Evolutionary conservation across 257 asterid genomes (phyloP), one percentile per base, ranked within the genome.

Genomic region (Orobanche coerulescens): DNA sequence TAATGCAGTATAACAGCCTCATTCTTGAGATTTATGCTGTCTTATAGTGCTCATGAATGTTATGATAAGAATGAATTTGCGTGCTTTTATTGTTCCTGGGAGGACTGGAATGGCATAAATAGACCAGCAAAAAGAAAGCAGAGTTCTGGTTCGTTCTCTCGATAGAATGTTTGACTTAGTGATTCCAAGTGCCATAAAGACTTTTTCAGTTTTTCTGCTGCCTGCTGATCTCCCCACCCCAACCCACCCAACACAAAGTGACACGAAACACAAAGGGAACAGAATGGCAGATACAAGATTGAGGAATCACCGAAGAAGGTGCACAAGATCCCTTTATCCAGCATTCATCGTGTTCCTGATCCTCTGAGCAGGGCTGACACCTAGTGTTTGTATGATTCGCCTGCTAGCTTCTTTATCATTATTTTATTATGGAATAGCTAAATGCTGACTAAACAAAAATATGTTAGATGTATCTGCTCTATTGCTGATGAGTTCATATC

Each of bases 401-500:
- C 37, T 59, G 57, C 12, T 61, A 30, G 46, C 31, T 18, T 16
- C 4, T 58, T 36, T 18, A 10, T 23, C 2, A 20, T 39, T 25
- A 4, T 4, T 8, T 8, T 12, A 16, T 47, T 43, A 34, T 65
- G 39, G 25, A 12, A 52, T 23, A 40, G 33, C n/a, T n/a, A n/a
- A n/a, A n/a, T n/a, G n/a, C n/a, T n/a, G n/a, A n/a, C n/a, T n/a
- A n/a, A n/a, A n/a, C n/a, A n/a, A n/a, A n/a, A n/a, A 13, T 66
- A 5, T 59, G 49, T 26, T 26, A 37, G 26, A 28, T 16, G 52
- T 54, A 10, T 71, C 40, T 28, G 24, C 51, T 49, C 43, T 30
- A 49, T 33, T 63, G 48, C 65, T 48, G 64, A 54, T 60, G 50
- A 46, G 43, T 52, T 65, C 22, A 34, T 19, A 58, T 30, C 24